Base-by-base conservation (phyloP, 2,329 filamentous ascomycete genomes). In the Didymella sp. region DNA sequence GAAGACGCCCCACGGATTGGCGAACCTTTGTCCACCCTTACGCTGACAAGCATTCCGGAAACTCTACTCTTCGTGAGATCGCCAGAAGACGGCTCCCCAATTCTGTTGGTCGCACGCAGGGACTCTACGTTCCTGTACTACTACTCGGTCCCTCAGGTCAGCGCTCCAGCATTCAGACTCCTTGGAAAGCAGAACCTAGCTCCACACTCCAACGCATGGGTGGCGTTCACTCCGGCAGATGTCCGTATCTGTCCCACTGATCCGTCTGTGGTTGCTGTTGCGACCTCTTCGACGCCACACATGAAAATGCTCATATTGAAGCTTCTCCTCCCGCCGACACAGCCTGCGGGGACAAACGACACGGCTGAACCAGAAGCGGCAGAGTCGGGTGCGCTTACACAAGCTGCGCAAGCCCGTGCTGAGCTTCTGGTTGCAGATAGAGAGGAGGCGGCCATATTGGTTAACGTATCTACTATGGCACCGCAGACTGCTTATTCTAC, bases 401-500 rank as follows among this genome's bases (percentile, higher is more conserved):
- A 84, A 68, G 78, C 81, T 5, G 78, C 80, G 2, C 83, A 85
- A 69, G 80, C 81, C 3, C 75, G 82, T n/a, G 79, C 77, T 27
- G 79, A 79, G 17, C 74, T 85, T 17, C 70, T 80, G 5, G 58
- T 84, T 8, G 81, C 85, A 62, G 83, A 87, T 52, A 79, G 80
- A 19, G 85, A 88, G 66, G 81, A 83, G 50, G 82, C 83, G 6
- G 85, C 85, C 2, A 87, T 88, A n/a, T 66, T 81, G 28, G 79
- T 87, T 13, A 84, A 87, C 56, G 79, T 82, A 31, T 85, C 79
- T 43, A 87, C 85, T 0, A 77, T 87, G 63, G 83, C 86, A 19
- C 84, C 86, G n/a, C 86, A 88, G 68, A 87, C 85, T 24, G 77
- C 81, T 0, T 88, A 88, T 69, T 87, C 84, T 21, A 88, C 85